phyloP scores from a whole-genome alignment of 2,329 filamentous ascomycete species.

The Colletotrichum graminicola region DNA sequence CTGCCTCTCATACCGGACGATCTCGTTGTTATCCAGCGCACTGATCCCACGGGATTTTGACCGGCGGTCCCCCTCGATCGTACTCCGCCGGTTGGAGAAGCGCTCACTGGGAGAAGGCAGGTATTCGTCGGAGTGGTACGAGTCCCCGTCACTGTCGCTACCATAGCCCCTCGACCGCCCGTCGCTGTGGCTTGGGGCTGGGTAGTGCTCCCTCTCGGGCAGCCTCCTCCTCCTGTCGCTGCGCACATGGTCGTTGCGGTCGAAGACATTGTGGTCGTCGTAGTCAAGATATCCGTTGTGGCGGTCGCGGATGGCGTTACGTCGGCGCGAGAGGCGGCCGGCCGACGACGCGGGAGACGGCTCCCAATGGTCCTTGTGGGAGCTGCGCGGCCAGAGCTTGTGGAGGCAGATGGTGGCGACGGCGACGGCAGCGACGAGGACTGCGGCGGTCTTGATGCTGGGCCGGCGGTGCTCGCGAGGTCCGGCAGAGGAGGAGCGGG shows the following conservation, averaged over 20 bases:
- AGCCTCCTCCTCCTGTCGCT: slow-evolving; percentile 15
- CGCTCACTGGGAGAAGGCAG: slow-evolving; percentile 39
- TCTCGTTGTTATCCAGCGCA: slow-evolving; percentile 26
- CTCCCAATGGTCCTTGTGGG: slow-evolving; percentile 50
- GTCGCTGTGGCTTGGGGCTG: slow-evolving; percentile 35
- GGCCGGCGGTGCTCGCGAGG: slow-evolving; percentile 38
- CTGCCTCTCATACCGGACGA: slow-evolving; percentile 30
- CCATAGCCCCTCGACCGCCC: slow-evolving; percentile 34
- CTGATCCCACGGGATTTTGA: not conserved
- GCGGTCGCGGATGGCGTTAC: slow-evolving; percentile 26
- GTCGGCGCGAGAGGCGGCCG: slow-evolving; percentile 29
- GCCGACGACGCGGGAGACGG: not conserved
- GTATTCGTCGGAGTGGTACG: slow-evolving; percentile 27
- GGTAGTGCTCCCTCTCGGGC: slow-evolving; percentile 12
- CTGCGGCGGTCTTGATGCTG: slow-evolving; percentile 49
- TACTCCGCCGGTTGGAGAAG: slow-evolving; percentile 28
- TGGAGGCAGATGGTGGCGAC: slow-evolving; percentile 52
- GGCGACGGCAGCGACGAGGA: slow-evolving; percentile 52
- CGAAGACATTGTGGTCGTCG: slow-evolving; percentile 26
- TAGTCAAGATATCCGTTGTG: slow-evolving; percentile 34
- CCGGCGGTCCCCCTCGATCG: slow-evolving; percentile 24
- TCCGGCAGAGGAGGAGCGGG: slow-evolving; percentile 11
- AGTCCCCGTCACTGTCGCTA: slow-evolving; percentile 34
- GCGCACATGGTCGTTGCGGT: slow-evolving; percentile 18
- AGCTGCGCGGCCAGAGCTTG: slow-evolving; percentile 53